A percentile compares a stretch with the other conserved stretches of the same genome.
These are phyloP conservation scores for Juglanconis oblonga DNA, from an alignment of 2,329 filamentous ascomycete genomes.

Conservation along the genomic window DNA sequence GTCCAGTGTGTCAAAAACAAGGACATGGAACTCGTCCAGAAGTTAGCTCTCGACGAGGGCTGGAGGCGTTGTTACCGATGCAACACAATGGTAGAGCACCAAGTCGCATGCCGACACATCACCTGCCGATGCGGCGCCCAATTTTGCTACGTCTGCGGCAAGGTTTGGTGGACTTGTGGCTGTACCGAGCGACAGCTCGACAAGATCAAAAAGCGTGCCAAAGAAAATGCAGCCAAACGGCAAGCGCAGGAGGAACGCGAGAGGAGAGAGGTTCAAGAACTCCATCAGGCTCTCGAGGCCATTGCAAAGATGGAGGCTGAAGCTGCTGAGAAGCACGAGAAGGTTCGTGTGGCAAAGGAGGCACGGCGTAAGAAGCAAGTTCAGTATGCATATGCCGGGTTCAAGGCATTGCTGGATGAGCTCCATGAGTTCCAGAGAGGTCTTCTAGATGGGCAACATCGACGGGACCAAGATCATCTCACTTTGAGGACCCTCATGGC, in stretches of 20 bases:
- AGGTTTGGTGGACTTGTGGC: slow-evolving; percentile 68
- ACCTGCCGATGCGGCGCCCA: slow-evolving; percentile 77
- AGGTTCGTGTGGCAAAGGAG: slow-evolving; percentile 36
- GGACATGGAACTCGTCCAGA: slow-evolving; percentile 48
- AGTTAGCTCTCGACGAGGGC: slow-evolving; percentile 64
- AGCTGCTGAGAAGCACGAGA: slow-evolving; percentile 40
- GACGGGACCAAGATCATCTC: slow-evolving; percentile 30
- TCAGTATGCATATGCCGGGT: slow-evolving; percentile 34
- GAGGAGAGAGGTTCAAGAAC: slow-evolving; percentile 31
- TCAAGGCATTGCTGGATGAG: slow-evolving; percentile 34
- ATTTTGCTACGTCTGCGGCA: slow-evolving; percentile 80
- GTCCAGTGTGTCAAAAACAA: slow-evolving; percentile 45
- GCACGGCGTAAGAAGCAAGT: slow-evolving; percentile 37
- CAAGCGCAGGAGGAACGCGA: slow-evolving; percentile 31
- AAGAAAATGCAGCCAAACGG: slow-evolving; percentile 31
- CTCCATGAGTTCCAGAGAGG: slow-evolving; percentile 42
- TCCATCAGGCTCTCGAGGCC: slow-evolving; percentile 38
- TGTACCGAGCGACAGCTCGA: slow-evolving; percentile 53
- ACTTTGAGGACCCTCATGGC: slow-evolving; percentile 22
- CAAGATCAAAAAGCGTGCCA: slow-evolving; percentile 36
- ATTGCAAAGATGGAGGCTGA: slow-evolving; percentile 49
- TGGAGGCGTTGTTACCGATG: slow-evolving; percentile 74
- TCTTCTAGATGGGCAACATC: slow-evolving; percentile 36
- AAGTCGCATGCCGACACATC: slow-evolving; percentile 82
- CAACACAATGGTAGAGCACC: slow-evolving; percentile 70